These are phyloP conservation scores for Talaromyces borbonicus DNA, from an alignment of 495 filamentous ascomycete species.

Conservation along the genomic window DNA sequence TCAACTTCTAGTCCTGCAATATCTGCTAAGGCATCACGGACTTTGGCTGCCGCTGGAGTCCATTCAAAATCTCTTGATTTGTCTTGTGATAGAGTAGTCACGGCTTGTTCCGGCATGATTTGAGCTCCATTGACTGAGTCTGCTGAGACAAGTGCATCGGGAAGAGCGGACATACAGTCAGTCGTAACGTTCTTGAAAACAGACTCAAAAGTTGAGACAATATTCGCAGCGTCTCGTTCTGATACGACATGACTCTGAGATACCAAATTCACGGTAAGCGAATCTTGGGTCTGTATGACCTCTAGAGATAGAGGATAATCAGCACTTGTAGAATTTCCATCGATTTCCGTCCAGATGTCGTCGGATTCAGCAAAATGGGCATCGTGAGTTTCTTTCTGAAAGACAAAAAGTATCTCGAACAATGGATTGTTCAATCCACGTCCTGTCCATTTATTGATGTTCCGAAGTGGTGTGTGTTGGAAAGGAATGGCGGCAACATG, in stretches of 20 bases:
- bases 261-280: slow-evolving; percentile 44
- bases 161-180: background rate
- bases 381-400: slow-evolving; percentile 44
- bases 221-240: slow-evolving; percentile 9
- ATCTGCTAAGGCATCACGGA: slow-evolving; percentile 50
- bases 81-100: background rate
- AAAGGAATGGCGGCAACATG: slow-evolving; percentile 50
- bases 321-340: slow-evolving; percentile 42
- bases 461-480: slow-evolving; percentile 61
- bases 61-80: slow-evolving; percentile 35
- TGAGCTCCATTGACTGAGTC: background rate
- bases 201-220: slow-evolving; percentile 11
- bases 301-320: slow-evolving; percentile 71
- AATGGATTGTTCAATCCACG: slow-evolving; percentile 44
- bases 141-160: background rate
- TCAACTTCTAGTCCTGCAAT: slow-evolving; percentile 44
- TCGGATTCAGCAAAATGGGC: slow-evolving; percentile 10
- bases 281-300: slow-evolving; percentile 40
- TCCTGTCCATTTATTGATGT: slow-evolving; percentile 61
- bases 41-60: slow-evolving; percentile 34
- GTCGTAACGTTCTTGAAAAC: background rate
- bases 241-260: slow-evolving; percentile 23
- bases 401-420: slow-evolving; percentile 82
- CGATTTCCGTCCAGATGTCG: slow-evolving; percentile 46
- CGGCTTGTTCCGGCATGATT: background rate